Base-by-base conservation (phyloP, 495 filamentous ascomycete species). In the Parachaetomium inaequale region DNA sequence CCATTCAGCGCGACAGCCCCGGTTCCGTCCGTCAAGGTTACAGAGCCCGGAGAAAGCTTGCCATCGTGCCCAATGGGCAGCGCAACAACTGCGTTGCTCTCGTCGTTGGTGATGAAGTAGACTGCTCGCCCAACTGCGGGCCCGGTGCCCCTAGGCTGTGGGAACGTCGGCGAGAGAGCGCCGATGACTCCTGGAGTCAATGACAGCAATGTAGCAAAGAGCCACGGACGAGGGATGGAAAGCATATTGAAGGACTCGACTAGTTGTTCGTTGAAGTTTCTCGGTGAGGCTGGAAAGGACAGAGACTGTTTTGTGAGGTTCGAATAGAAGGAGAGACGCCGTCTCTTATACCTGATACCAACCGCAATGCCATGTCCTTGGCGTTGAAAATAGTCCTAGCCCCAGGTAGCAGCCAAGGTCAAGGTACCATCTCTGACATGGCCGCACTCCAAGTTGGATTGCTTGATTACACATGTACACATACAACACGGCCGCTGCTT, bases 61-160 rank as follows among this genome's bases (percentile, higher is more conserved):
- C 83, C 83, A 47, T 84, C 66, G 4, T 53, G 31, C 0, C 66
- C 71, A 19, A 85, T 74, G 7, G 76, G 74, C 7, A 84, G 47
- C 4, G 80, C 75, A 5, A 82, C 70, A 25, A 85, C 68, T 1
- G 76, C 66, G 61, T 85, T 85, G 0, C 63, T 53, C 2, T 72
- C 51, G 19, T 76, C 70, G 65, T 85, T 85, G 31, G 78, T 81
- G 31, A 82, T 64, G 58, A 84, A 68, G 66, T 85, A 84, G 40
- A 84, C 61, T 7, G 79, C 81, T 66, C 76, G 78, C 2, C 49
- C 49, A 8, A 19, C 17, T 3, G 29, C 8, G 3, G 50, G 19
- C 19, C 19, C 19, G 29, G 6, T 23, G 17, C 31, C 7, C n/a
- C 29, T 12, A 17, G 12, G 46, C 23, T 17, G 46, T 15, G 46